Base-by-base conservation (phyloP, 192 early-diverging fungal genomes). In the Coemansia sp. region DNA sequence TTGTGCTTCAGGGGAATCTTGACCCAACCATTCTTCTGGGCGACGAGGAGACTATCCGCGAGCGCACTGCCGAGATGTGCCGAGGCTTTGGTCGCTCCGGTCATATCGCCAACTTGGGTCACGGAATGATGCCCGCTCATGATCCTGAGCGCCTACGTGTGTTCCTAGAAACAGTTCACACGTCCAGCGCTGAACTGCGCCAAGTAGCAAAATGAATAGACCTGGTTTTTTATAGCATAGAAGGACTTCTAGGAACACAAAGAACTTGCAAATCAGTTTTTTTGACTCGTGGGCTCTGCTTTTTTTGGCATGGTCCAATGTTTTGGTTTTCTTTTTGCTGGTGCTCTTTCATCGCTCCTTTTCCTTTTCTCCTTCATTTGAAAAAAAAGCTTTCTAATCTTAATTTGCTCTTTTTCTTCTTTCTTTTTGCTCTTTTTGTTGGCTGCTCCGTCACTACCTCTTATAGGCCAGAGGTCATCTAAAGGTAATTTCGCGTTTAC, bases 21-120 rank as follows among this genome's bases (percentile, higher is more conserved):
- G 97, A 99, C 66, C 97, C 97, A 8, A 87, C 78, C 21, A 59
- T 91, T 16, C 76, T 99, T 26, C 95, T 92, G 67, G 97, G 81
- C 31, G 77, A 83, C n/a, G 76, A 78, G 38, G 88, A 93, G 57
- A 83, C 82, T 4, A 93, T 99, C 67, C 75, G 90, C 34, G 77
- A 81, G 28, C 84, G 85, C 21, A 95, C 91, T 6, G 78, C 79
- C 59, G 81, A 76, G 31, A 97, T 99, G 95, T 82, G 97, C 18
- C 72, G 85, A 34, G 85, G 66, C 28, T 97, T 99, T 79, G 93
- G 94, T 35, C 83, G 74, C 31, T 46, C 69, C 33, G 82, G 85
- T 51, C 94, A 95, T 62, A 95, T 99, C 77, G 97, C 90, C 36
- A 99, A 99, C 69, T 77, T 99, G 53, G 97, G 97, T 28, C 97